Evolutionary conservation across 169 alveolate species (phyloP).

Genomic region (Perkinsus chesapeaki): DNA sequence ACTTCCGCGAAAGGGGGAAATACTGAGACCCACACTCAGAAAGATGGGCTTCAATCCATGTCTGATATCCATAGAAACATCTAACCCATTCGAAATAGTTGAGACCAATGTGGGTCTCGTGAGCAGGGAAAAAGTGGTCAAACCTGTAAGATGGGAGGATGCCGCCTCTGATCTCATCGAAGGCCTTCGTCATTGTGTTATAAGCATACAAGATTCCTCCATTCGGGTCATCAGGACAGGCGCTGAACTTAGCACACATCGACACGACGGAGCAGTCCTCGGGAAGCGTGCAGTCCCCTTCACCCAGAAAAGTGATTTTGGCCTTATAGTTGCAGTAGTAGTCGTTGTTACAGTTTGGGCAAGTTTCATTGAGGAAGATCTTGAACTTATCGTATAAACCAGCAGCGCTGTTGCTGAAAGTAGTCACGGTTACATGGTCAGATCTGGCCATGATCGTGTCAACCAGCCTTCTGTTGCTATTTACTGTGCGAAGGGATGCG

Average conservation of each 20-base stretch:
- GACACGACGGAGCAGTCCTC: neutral
- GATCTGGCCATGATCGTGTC: neutral
- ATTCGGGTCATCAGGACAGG: neutral
- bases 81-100: neutral
- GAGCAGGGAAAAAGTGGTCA: neutral
- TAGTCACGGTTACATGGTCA: neutral
- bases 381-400: neutral
- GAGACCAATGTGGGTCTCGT: neutral
- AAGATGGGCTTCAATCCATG: neutral
- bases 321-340: neutral
- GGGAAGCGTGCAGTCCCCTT: neutral
- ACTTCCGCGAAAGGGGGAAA: neutral
- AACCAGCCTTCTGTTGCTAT: neutral
- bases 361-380: neutral
- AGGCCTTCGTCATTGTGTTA: neutral
- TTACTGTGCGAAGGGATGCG: neutral
- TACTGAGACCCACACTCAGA: neutral
- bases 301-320: neutral
- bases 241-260: neutral
- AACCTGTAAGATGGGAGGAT: neutral
- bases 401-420: neutral
- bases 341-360: neutral
- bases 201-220: neutral
- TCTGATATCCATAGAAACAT: neutral
- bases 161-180: neutral